Conservation (phyloP, 1,139 yeast species). For the Eremothecium sinecaudum region DNA sequence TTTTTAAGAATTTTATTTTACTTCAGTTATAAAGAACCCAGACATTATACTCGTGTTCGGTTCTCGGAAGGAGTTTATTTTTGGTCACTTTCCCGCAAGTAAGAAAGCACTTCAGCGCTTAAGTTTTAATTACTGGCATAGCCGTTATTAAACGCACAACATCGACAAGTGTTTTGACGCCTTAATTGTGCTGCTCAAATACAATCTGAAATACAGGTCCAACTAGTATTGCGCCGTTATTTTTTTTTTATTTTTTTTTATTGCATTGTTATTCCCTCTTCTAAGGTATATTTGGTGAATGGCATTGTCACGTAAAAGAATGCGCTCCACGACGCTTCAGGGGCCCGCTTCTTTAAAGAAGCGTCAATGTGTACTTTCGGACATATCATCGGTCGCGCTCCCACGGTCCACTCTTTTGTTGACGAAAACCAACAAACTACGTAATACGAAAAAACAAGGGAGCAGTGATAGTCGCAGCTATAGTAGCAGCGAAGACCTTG, state of each 20-base stretch:
- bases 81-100: not conserved
- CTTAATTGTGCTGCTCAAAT: constrained; percentile 35
- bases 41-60: constrained; percentile 1
- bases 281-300: constrained; percentile 6
- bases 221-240: no score
- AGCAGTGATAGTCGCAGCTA: not conserved
- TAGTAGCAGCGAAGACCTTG: not conserved
- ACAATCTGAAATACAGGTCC: constrained; percentile 1
- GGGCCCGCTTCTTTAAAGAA: constrained; percentile 5
- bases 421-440: not conserved
- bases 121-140: not conserved
- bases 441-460: not conserved
- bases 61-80: not conserved
- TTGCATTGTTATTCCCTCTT: constrained; percentile 5
- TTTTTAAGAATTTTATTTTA: constrained; percentile 6
- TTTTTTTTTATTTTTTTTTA: constrained; percentile 4
- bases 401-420: constrained; percentile 8
- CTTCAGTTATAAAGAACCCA: constrained; percentile 5
- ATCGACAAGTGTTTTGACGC: constrained; percentile 27
- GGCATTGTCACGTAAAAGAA: constrained; percentile 19
- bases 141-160: not conserved
- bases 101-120: not conserved
- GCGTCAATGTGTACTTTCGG: constrained; percentile 1
- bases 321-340: constrained; percentile 16
- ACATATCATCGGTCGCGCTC: not conserved